A percentile compares a stretch with the other conserved stretches of the same genome.
phyloP scores from a whole-genome alignment of 2,329 filamentous ascomycete genomes.

The Sporothrix euskadiensis region DNA sequence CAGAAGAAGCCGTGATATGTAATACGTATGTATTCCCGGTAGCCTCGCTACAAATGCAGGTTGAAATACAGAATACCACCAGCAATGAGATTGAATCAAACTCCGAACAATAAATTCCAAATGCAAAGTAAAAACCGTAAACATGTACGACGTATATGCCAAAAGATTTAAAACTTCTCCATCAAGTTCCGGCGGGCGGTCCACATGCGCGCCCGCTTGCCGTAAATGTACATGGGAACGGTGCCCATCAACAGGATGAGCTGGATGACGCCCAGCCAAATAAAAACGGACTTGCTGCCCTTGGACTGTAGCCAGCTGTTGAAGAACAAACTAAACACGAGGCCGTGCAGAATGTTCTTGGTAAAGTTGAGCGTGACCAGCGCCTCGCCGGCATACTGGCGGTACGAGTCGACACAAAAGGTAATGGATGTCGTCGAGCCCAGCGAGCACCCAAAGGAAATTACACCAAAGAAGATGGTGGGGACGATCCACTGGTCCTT shows the following conservation, averaged over 20 bases:
- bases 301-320: slow-evolving; percentile 76
- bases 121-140: not conserved
- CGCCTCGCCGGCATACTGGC: slow-evolving; percentile 90
- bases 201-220: slow-evolving; percentile 92
- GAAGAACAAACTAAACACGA: slow-evolving; percentile 87
- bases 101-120: not conserved
- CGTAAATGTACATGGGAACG: slow-evolving; percentile 92
- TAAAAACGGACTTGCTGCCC: slow-evolving; percentile 75
- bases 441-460: slow-evolving; percentile 88
- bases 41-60: not conserved
- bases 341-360: slow-evolving; percentile 90
- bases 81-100: not conserved
- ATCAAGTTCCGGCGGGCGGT: slow-evolving; percentile 70
- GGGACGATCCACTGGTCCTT: slow-evolving; percentile 85
- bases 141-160: not conserved
- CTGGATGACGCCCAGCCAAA: slow-evolving; percentile 85
- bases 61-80: not conserved
- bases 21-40: not conserved
- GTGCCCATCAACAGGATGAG: slow-evolving; percentile 70
- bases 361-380: slow-evolving; percentile 91
- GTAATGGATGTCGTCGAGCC: slow-evolving; percentile 91
- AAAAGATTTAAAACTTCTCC: slow-evolving; percentile 18
- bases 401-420: slow-evolving; percentile 89
- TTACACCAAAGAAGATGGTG: slow-evolving; percentile 86
- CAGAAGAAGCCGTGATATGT: too few relatives aligned